These are phyloP conservation scores for Tuctoria greenei DNA, from an alignment of 176 grass and related monocot genomes.

Conservation along the genomic window DNA sequence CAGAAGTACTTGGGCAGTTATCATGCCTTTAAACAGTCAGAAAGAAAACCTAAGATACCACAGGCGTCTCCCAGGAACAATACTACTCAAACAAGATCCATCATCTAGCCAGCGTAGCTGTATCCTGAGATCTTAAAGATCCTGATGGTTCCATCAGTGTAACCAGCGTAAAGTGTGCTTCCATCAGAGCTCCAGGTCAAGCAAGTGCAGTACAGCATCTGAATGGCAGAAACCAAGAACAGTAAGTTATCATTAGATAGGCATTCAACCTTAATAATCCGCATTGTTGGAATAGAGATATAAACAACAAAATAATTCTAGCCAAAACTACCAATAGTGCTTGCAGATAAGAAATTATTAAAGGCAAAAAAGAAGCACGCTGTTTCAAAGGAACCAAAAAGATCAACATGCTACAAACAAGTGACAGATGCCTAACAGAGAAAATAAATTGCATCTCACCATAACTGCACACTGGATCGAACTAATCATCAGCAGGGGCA, in stretches of 20 bases:
- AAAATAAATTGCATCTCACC: not conserved
- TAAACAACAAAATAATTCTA: not conserved
- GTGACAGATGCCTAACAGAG: not conserved
- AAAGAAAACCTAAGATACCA: constrained; percentile 24
- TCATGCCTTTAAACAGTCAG: constrained; percentile 42
- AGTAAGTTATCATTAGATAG: not conserved
- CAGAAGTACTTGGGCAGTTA: constrained; percentile 32
- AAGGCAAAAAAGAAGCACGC: no score
- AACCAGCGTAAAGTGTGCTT: constrained; percentile 31
- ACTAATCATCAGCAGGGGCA: not conserved
- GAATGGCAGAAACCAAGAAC: not conserved
- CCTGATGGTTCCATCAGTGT: constrained; percentile 80
- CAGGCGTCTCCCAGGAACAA: constrained; percentile 17
- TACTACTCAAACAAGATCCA: constrained; percentile 15
- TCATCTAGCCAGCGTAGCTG: constrained; percentile 56
- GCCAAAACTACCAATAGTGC: not conserved
- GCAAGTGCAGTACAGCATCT: constrained; percentile 81
- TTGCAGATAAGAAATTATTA: not conserved
- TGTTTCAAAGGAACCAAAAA: not conserved
- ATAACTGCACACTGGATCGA: not conserved
- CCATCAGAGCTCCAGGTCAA: constrained; percentile 90
- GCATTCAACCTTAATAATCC: not conserved
- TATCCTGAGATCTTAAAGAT: constrained; percentile 64
- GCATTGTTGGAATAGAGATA: not conserved
- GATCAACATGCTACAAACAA: not conserved